Conservation (phyloP, 2,329 filamentous ascomycete genomes). For the Talaromyces sp. region DNA sequence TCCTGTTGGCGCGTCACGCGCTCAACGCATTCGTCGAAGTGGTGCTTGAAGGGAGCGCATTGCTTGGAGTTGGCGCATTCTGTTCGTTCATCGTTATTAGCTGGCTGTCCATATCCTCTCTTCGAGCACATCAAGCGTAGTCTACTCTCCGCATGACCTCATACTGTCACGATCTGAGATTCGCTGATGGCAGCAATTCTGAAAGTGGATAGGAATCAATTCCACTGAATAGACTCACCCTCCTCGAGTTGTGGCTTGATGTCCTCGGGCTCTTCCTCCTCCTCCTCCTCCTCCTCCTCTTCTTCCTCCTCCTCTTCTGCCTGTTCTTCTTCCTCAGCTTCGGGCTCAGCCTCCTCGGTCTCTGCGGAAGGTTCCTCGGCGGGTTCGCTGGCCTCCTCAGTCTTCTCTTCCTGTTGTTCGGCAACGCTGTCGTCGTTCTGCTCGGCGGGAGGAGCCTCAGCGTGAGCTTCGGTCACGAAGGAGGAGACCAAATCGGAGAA, state of each 20-base stretch:
- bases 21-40: constrained; percentile 97
- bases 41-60: constrained; percentile 88
- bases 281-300: constrained; percentile 74
- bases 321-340: constrained; percentile 46
- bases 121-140: neutral
- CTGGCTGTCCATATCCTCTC: neutral
- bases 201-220: neutral
- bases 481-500: constrained; percentile 61
- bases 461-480: constrained; percentile 57
- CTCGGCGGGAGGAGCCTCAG: constrained; percentile 53
- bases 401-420: constrained; percentile 35
- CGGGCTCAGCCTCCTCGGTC: constrained; percentile 33
- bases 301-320: constrained; percentile 61
- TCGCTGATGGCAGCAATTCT: neutral
- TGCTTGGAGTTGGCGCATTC: constrained; percentile 84
- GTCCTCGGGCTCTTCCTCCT: constrained; percentile 76
- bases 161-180: neutral
- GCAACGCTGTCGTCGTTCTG: constrained; percentile 46
- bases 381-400: constrained; percentile 13
- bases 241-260: constrained; percentile 84
- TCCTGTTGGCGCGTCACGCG: constrained; percentile 69
- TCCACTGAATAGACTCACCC: constrained; percentile 58
- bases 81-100: constrained; percentile 35
- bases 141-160: neutral
- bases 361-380: constrained; percentile 26